Conservation (phyloP, 768 basidiomycete species). For the Leucocoprinus sp. region DNA sequence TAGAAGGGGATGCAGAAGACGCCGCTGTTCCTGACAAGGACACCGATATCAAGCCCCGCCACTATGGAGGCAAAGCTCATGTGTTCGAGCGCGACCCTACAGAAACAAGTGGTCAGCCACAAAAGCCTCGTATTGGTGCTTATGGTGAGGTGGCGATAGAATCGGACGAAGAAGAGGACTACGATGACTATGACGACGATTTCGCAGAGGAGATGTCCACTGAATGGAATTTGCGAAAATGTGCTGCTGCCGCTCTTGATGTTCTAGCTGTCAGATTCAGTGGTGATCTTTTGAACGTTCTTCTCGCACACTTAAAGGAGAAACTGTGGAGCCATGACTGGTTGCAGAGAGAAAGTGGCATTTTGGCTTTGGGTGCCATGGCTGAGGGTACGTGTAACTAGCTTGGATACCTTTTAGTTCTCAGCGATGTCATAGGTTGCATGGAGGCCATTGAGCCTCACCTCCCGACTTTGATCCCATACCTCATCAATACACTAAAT, state of each 20-base stretch:
- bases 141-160: slow-evolving; percentile 80
- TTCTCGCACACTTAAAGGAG: slow-evolving; percentile 84
- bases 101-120: slow-evolving; percentile 24
- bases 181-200: slow-evolving; percentile 81
- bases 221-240: slow-evolving; percentile 98
- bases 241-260: slow-evolving; percentile 94
- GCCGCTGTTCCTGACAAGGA: slow-evolving; percentile 89
- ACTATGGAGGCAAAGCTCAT: slow-evolving; percentile 82
- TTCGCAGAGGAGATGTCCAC: slow-evolving; percentile 96
- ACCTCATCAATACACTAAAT: slow-evolving; percentile 82
- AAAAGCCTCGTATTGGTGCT: slow-evolving; percentile 44
- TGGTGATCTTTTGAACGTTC: slow-evolving; percentile 79
- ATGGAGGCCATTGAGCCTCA: slow-evolving; percentile 95
- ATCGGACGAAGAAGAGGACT: slow-evolving; percentile 83
- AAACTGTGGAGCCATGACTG: slow-evolving; percentile 91
- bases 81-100: slow-evolving; percentile 68
- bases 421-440: slow-evolving; percentile 56
- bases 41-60: slow-evolving; percentile 91
- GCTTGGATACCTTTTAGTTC: neutral
- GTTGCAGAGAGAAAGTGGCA: slow-evolving; percentile 92
- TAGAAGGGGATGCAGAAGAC: slow-evolving; percentile 88
- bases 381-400: slow-evolving; percentile 70
- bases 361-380: slow-evolving; percentile 94
- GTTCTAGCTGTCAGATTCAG: slow-evolving; percentile 93
- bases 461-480: slow-evolving; percentile 86